Evolutionary conservation across 106 monocot genomes (phyloP).

Genomic region (Dendrobium chrysotoxum): DNA sequence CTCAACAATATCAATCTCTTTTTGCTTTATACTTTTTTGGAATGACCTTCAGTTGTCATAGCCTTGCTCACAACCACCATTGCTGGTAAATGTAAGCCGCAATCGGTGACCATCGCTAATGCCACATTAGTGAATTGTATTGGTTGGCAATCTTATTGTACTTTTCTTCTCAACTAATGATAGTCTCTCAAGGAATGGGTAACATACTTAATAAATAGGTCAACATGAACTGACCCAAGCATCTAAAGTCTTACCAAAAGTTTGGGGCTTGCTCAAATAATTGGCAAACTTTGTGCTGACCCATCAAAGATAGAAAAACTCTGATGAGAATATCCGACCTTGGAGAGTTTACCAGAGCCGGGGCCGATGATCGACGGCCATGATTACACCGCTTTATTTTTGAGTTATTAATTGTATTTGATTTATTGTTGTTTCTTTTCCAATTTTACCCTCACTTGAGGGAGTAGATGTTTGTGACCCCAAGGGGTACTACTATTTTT

Average conservation of each 20-base stretch:
- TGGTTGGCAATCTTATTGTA: background rate
- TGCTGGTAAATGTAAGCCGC: background rate
- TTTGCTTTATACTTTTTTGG: background rate
- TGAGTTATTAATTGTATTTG: too few relatives aligned
- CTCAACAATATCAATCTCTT: background rate
- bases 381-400: too few relatives aligned
- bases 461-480: too few relatives aligned
- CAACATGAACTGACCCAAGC: background rate
- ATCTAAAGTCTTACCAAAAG: background rate
- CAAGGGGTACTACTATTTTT: too few relatives aligned
- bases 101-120: background rate
- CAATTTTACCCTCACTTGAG: too few relatives aligned
- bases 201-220: background rate
- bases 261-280: background rate
- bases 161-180: background rate
- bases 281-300: background rate
- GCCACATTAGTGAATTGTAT: background rate
- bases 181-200: background rate
- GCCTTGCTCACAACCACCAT: background rate
- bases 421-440: too few relatives aligned
- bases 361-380: too few relatives aligned
- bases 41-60: background rate
- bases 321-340: too few relatives aligned
- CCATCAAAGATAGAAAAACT: background rate
- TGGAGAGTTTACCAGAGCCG: too few relatives aligned